Evolutionary conservation across 495 filamentous ascomycete species (phyloP).

Genomic region (Tuber borchii): DNA sequence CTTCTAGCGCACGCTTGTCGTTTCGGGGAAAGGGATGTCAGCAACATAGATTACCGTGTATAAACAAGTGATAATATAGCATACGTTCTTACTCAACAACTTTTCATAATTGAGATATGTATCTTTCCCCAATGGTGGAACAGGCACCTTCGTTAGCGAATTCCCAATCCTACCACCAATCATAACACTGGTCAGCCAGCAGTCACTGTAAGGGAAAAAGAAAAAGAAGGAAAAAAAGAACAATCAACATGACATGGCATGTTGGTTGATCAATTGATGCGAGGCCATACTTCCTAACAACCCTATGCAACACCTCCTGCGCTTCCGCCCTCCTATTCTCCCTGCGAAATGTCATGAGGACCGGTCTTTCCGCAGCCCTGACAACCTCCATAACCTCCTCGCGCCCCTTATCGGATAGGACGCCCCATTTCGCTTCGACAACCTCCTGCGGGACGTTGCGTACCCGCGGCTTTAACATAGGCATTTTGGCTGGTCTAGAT

Average conservation of each 20-base stretch:
- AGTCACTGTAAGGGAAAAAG: background rate
- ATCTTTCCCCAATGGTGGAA: conserved; percentile 37
- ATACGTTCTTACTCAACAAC: conserved; percentile 32
- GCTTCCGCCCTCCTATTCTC: conserved; percentile 31
- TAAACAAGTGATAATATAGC: background rate
- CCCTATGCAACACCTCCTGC: conserved; percentile 20
- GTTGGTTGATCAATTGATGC: background rate
- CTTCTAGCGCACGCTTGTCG: conserved; percentile 29
- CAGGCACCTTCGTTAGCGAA: conserved; percentile 24
- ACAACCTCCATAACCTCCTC: conserved; percentile 32
- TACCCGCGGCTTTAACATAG: conserved; percentile 23
- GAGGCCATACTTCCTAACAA: conserved; percentile 24
- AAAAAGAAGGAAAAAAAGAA: background rate
- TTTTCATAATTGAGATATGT: conserved; percentile 30
- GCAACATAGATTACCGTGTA: background rate
- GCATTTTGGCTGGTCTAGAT: conserved; percentile 18
- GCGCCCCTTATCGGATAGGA: conserved; percentile 16
- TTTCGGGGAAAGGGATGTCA: conserved; percentile 9
- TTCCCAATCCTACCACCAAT: conserved; percentile 14
- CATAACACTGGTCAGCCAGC: background rate
- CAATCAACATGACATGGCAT: background rate
- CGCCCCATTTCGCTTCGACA: conserved; percentile 32
- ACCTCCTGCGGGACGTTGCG: conserved; percentile 28
- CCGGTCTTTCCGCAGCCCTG: conserved; percentile 29
- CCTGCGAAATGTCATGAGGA: conserved; percentile 33